Base-by-base conservation (phyloP, 1,139 yeast species). In the Meyerozyma elateridarum region DNA sequence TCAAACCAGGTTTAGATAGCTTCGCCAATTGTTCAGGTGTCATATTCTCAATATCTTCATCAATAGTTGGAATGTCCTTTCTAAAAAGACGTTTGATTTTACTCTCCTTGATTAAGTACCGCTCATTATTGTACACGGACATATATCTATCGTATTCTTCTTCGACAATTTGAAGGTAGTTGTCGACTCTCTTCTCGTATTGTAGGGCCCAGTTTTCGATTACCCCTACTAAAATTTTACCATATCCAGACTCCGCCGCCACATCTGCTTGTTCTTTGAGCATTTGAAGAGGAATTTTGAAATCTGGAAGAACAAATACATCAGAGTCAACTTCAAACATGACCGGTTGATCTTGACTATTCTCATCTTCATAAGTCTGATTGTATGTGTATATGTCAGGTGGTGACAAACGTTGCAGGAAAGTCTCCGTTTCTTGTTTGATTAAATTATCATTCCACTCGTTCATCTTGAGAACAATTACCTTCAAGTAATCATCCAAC, bases 211-310 rank as follows among this genome's bases (percentile, higher is more conserved):
- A 85, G 39, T 82, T 79, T 36, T 75, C 80, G 20, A 88, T 76
- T 9, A 87, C 94, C n/a, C 93, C 93, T 7, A 81, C 79, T 29
- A 87, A 64, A 20, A 88, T 84, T 41, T 81, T 74, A 8, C 91
- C 87, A 52, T 85, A 89, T 2, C 88, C 87, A 2, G 94, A 79
- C 25, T 83, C 91, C 0, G 91, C 87, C 0, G 95, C 95, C 8
- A 85, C 93, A 44, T 85, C 95, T n/a, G 88, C 82, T 53, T 88
- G 96, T 51, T 87, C 95, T 20, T 83, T 81, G 39, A 88, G 76
- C 79, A 88, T 84, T 32, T 84, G 76, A 52, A 85, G 79, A 0
- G 73, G 63, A 2, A 65, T 64, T 39, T 62, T 66, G 48, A 67
- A 67, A 40, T 67, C 73, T 4, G 73, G 73, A 35, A 68, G 53